A percentile compares a stretch with the other conserved stretches of the same genome.
Conservation (phyloP, 2,329 filamentous ascomycete genomes). For the Aspergillus pseudonomiae region DNA sequence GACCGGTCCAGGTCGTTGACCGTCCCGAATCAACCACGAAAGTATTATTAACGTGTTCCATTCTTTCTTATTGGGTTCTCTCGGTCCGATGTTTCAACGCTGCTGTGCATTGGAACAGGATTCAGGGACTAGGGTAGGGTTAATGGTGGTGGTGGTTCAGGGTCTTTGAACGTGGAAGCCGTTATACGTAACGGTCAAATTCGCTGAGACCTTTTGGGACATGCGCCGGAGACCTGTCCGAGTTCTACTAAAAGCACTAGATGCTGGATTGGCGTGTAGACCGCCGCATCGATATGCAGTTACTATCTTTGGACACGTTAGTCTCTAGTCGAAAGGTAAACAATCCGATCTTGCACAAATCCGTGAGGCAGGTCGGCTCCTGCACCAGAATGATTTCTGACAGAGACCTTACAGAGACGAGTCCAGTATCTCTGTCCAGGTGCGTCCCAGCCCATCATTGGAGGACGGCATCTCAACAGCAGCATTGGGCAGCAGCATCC, state of each 20-base stretch:
- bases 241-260: neutral
- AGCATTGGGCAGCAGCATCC: constrained; percentile 21
- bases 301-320: constrained; percentile 5
- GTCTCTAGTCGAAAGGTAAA: neutral
- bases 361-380: neutral
- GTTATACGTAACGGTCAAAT: neutral
- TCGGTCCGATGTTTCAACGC: neutral
- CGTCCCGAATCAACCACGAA: neutral
- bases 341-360: neutral
- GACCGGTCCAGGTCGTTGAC: constrained; percentile 12
- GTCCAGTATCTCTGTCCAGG: neutral
- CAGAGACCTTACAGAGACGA: neutral
- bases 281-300: neutral
- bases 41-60: neutral
- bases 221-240: neutral
- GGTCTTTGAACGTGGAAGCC: neutral
- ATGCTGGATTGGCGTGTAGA: neutral
- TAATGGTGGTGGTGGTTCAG: neutral
- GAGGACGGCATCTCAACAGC: neutral
- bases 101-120: neutral
- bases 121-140: neutral
- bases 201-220: neutral
- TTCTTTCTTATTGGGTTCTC: neutral
- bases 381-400: neutral
- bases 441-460: constrained; percentile 3